Evolutionary conservation across 768 basidiomycete genomes (phyloP).

Genomic region (Amanita polypyramis): DNA sequence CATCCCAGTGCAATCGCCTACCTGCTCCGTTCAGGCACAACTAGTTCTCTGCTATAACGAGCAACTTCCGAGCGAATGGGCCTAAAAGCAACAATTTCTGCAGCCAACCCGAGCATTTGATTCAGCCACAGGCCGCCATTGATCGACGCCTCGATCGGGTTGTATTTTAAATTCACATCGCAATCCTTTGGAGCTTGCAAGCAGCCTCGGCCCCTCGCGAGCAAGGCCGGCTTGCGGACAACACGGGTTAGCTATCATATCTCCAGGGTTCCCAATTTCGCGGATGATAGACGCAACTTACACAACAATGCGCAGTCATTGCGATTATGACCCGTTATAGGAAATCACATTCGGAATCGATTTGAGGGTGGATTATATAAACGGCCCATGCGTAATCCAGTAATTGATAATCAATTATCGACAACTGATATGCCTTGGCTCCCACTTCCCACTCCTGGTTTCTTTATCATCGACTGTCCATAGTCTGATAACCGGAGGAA

Average conservation of each 20-base stretch:
- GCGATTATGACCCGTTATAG: background rate
- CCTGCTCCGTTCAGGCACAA: background rate
- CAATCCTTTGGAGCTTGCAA: conserved; percentile 1
- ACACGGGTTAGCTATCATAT: background rate
- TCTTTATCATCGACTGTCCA: conserved; percentile 30
- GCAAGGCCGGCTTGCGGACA: background rate
- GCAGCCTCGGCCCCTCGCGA: background rate
- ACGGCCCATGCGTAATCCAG: background rate
- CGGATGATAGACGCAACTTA: background rate
- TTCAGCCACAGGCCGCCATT: conserved; percentile 4
- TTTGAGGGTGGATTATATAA: conserved; percentile 5
- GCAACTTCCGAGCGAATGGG: too few species aligned
- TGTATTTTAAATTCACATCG: conserved; percentile 3
- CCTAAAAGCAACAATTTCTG: background rate
- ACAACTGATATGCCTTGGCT: conserved; percentile 37
- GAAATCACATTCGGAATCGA: background rate
- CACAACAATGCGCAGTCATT: background rate
- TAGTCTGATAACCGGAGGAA: conserved; percentile 58
- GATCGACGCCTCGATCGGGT: conserved; percentile 8
- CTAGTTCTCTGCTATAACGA: background rate
- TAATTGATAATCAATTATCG: background rate
- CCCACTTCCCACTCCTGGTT: conserved; percentile 25
- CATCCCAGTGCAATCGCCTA: background rate
- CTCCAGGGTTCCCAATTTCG: background rate
- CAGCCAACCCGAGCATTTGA: background rate